Conservation (phyloP, 139 green algal genomes). For the Closterium sp. region DNA sequence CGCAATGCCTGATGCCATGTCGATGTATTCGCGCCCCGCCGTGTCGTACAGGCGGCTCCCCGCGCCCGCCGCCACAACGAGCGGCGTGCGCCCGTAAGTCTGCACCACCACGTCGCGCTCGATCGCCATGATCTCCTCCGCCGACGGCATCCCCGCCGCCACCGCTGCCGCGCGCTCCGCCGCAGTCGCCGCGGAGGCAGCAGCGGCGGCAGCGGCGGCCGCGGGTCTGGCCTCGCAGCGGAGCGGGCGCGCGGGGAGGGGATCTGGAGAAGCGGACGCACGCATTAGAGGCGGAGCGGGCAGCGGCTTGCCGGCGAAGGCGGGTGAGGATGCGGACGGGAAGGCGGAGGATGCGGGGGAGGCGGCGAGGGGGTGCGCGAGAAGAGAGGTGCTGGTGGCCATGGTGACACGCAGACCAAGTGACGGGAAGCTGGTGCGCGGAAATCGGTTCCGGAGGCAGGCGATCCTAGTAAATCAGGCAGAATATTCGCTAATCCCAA, state of each 20-base stretch:
- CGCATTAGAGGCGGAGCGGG: not conserved
- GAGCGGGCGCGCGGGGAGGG: not conserved
- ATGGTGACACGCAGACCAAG: not conserved
- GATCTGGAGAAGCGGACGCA: not conserved
- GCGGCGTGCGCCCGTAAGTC: conserved; percentile 56
- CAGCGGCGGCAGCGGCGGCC: not conserved
- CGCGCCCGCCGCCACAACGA: conserved; percentile 72
- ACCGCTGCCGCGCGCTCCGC: not conserved
- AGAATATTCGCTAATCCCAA: not conserved
- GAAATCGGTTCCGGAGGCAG: too few relatives aligned
- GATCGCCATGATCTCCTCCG: conserved; percentile 28
- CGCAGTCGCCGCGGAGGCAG: not conserved
- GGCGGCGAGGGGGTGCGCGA: not conserved
- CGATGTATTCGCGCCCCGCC: conserved; percentile 84
- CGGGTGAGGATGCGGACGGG: not conserved
- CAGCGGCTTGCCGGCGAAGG: not conserved
- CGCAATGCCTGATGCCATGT: conserved; percentile 95
- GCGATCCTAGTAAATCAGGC: too few relatives aligned
- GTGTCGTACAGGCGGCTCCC: conserved; percentile 80
- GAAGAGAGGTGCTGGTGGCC: not conserved
- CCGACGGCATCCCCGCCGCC: conserved; percentile 1
- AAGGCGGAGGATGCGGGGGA: not conserved
- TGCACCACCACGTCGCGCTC: conserved; percentile 50
- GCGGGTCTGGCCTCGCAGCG: not conserved
- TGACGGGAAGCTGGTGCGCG: not conserved